Conservation (phyloP, 108 stramenopile genomes). For the Nannochloropsis granulata region DNA sequence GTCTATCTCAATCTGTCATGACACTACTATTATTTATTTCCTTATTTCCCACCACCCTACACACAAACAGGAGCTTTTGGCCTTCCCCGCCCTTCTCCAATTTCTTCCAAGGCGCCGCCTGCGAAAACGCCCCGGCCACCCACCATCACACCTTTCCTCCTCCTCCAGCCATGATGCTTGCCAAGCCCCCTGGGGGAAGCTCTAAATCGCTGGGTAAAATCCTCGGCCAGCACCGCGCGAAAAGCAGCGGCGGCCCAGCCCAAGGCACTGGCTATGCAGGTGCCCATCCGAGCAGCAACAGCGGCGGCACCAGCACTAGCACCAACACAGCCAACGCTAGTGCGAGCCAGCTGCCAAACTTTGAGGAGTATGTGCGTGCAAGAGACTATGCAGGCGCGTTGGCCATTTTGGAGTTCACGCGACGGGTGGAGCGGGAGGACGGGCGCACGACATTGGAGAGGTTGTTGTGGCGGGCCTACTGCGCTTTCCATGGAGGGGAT, state of each 20-base stretch:
- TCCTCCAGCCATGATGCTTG: neutral
- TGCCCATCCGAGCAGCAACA: too few species aligned
- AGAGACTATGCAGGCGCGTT: conserved; percentile 64
- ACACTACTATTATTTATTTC: too few species aligned
- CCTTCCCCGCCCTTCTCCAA: too few species aligned
- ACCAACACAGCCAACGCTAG: too few species aligned
- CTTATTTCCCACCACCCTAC: too few species aligned
- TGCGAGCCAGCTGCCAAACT: neutral
- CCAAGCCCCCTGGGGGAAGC: neutral
- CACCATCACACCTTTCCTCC: too few species aligned
- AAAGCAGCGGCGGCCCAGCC: neutral
- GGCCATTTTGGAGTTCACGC: conserved; percentile 52
- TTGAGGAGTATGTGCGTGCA: conserved; percentile 3
- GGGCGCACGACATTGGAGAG: conserved; percentile 30
- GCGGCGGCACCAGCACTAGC: too few species aligned
- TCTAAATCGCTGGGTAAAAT: neutral
- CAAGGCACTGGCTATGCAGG: too few species aligned
- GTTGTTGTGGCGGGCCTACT: conserved; percentile 55
- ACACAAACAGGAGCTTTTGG: too few species aligned
- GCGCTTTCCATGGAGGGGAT: conserved; percentile 52
- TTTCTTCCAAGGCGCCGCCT: too few species aligned
- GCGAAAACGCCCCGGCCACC: too few species aligned
- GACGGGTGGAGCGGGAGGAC: conserved; percentile 34
- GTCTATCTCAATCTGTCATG: too few species aligned
- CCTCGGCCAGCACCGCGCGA: neutral